A percentile compares a stretch with the other conserved stretches of the same genome.
Evolutionary conservation across 2,329 filamentous ascomycete species (phyloP).

Genomic region (Fusarium humuli): DNA sequence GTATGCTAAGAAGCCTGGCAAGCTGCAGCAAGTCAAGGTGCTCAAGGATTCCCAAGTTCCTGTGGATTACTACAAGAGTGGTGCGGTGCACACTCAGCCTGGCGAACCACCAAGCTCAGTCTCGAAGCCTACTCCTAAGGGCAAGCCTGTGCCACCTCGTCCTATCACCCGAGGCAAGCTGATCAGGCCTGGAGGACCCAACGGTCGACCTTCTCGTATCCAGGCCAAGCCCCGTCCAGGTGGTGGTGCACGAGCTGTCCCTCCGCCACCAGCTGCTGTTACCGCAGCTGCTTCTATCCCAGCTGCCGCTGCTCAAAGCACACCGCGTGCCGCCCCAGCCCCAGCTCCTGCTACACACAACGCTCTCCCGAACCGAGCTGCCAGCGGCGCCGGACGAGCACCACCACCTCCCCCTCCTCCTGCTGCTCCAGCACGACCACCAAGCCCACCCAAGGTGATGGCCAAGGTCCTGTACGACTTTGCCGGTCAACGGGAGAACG

Average conservation of each 20-base stretch:
- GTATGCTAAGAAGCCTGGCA: constrained; percentile 98
- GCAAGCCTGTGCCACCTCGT: constrained; percentile 85
- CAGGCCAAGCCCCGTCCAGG: constrained; percentile 61
- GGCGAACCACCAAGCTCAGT: constrained; percentile 86
- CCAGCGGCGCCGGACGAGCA: constrained; percentile 64
- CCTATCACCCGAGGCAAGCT: constrained; percentile 95
- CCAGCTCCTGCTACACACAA: constrained; percentile 38
- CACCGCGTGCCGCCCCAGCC: constrained; percentile 23
- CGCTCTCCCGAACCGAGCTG: constrained; percentile 61
- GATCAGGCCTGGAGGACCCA: constrained; percentile 88
- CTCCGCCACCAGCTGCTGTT: constrained; percentile 51
- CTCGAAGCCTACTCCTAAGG: constrained; percentile 87
- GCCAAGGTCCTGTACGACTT: constrained; percentile 96
- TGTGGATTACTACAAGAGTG: constrained; percentile 93
- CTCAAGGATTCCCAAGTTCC: constrained; percentile 83
- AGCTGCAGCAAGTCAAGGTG: constrained; percentile 88
- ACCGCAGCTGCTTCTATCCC: constrained; percentile 44
- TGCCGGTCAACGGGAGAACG: constrained; percentile 82
- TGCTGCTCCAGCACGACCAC: constrained; percentile 61
- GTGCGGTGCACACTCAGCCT: constrained; percentile 84
- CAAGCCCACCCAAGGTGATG: constrained; percentile 72
- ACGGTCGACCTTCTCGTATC: constrained; percentile 80
- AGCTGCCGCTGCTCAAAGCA: constrained; percentile 42
- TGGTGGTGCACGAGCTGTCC: constrained; percentile 50
- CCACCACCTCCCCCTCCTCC: constrained; percentile 77